Conservation (phyloP, 495 filamentous ascomycete species). For the Podospora pseudoanserina region DNA sequence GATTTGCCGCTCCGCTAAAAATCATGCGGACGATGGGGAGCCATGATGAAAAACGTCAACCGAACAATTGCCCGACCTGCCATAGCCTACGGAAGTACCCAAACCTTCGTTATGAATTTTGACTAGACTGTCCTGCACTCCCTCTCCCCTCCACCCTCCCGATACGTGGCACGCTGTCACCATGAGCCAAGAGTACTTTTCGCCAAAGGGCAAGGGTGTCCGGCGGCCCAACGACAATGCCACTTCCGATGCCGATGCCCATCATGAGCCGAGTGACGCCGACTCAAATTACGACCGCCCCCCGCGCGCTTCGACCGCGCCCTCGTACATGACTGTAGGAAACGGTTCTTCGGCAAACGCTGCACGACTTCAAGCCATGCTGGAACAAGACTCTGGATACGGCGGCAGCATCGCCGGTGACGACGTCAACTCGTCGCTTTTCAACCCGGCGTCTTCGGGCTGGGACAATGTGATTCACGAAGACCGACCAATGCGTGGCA, state of each 20-base stretch:
- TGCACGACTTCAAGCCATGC: conserved; percentile 60
- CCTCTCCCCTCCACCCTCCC: conserved; percentile 6
- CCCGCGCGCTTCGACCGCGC: conserved; percentile 29
- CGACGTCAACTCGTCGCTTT: background rate
- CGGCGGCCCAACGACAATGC: background rate
- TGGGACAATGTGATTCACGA: conserved; percentile 51
- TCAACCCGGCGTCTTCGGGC: background rate
- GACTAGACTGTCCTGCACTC: background rate
- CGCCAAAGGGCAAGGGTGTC: conserved; percentile 37
- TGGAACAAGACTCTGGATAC: conserved; percentile 89
- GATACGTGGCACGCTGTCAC: conserved; percentile 7
- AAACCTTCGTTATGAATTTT: background rate
- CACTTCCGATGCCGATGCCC: conserved; percentile 21
- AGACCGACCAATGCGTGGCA: conserved; percentile 54
- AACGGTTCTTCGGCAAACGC: conserved; percentile 72
- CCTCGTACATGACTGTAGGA: conserved; percentile 84
- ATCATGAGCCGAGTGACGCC: conserved; percentile 22
- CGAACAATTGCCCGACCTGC: conserved; percentile 1
- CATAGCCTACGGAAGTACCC: background rate
- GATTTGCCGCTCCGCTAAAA: conserved; percentile 25
- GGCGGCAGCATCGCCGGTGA: conserved; percentile 62
- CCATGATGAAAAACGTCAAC: conserved; percentile 7
- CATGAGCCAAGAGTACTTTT: conserved; percentile 74
- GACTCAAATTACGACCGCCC: conserved; percentile 12
- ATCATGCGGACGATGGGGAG: conserved; percentile 23